Evolutionary conservation across 306 rosid species (phyloP), one percentile per base, ranked within the genome.

Genomic region (Dalbergia cochinchinensis): DNA sequence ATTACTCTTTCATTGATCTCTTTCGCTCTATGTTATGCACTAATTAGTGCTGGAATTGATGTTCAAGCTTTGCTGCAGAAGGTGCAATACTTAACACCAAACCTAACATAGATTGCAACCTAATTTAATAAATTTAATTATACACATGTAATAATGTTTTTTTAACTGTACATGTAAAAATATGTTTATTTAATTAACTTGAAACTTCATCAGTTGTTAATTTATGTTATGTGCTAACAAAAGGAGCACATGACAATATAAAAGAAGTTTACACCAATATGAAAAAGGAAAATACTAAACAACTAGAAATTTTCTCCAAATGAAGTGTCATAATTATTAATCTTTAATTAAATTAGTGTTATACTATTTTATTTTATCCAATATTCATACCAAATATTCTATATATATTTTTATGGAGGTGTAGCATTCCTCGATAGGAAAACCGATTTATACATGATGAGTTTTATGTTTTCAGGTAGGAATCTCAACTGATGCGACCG

Each of bases 1-100:
- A 95, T 95, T 19, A 78, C 87, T 59, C 92, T 95, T 51, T 95
- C 99, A 57, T 37, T 92, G 81, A 90, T 92, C 76, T 92, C 99
- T 16, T 90, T 95, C 82, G 8, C 89, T 4, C 85, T 92, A 7
- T 92, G 99, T 76, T 95, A 91, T 60, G 89, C 77, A 12, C 90
- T 95, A 31, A 86, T 95, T 64, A 86, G 76, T 18, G 88, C 91
- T 1, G 97, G 98, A 9, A 39, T 95, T 59, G 99, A 95, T 78
- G 96, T 92, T 79, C 96, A 85, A 71, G 65, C 85, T 51, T 83
- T 94, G 85, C 91, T 94, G 70, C 94, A 88, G 81, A 91, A 92
- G 98, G 97, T 92, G 42, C 79, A 74, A 47, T 10, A 11, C 67
- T 72, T 41, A 6, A 20, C 31, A 20, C 62, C 47, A 33, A 77